Evolutionary conservation across 2,329 filamentous ascomycete species (phyloP), one percentile per base, ranked within the genome.

Genomic region (Zymoseptoria crescenta): DNA sequence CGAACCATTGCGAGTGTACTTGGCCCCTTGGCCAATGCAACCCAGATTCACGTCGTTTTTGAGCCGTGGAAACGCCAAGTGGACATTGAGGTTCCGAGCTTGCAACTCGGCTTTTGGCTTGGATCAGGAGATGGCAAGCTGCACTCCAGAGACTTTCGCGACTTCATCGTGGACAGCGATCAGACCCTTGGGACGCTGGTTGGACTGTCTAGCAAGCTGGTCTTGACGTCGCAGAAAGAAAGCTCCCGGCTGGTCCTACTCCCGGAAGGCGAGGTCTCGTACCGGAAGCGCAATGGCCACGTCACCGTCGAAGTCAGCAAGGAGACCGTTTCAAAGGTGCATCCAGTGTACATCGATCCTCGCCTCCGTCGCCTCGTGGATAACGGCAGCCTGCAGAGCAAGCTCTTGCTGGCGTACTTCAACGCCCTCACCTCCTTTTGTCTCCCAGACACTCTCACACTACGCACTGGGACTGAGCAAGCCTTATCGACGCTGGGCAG

Each of bases 181-280:
- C 87, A 89, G 65, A 80, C 87, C 55, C 72, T 79, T 0, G 85
- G 85, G 0, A 83, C 82, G 0, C 77, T 81, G 64, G 81, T 87
- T 58, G 86, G 86, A 0, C 73, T 88, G 0, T 60, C 71, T 1
- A 85, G 80, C 67, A 86, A 81, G 67, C 70, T 45, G 10, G 35
- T 45, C 1, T 45, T 45, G 35, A 45, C 35, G 13, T 45, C 35
- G 0, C 10, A 45, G n/a, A 45, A 45, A 5, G 16, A 0, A 45
- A 16, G 35, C 13, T 45, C 35, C 10, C 59, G 64, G 1, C 72
- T 88, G 0, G 73, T 83, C 0, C 80, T 85, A 0, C 60, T 82
- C 0, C 82, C 83, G 0, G 3, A 55, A 0, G 29, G 78, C 0
- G 30, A 7, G 0, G 75, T 68, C 56, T 52, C 62, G n/a, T 73